Evolutionary conservation across 345 rosid genomes (phyloP).

Genomic region (Bruguiera gymnorhiza): DNA sequence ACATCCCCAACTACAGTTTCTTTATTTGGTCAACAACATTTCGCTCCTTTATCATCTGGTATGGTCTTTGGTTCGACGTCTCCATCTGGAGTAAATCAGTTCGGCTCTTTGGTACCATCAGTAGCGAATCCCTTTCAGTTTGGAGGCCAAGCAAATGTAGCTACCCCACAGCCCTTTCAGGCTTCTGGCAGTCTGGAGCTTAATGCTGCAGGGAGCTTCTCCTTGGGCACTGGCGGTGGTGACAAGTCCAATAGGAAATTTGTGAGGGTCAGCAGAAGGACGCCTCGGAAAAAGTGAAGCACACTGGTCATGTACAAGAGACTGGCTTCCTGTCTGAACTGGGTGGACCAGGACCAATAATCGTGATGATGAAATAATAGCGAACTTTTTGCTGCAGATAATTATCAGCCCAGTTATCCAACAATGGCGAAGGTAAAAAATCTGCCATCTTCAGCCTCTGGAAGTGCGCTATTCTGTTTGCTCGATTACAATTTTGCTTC

Average conservation of each 20-base stretch:
- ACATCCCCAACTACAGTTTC: slow-evolving; percentile 42
- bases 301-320: background rate
- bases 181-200: slow-evolving; percentile 60
- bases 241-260: slow-evolving; percentile 66
- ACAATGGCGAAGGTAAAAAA: slow-evolving; percentile 8
- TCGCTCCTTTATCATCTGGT: slow-evolving; percentile 29
- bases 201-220: slow-evolving; percentile 73
- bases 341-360: slow-evolving; percentile 12
- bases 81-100: slow-evolving; percentile 21
- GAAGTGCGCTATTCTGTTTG: slow-evolving; percentile 7
- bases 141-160: slow-evolving; percentile 49
- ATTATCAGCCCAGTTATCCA: slow-evolving; percentile 1
- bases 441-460: background rate
- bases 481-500: background rate
- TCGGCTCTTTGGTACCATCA: slow-evolving; percentile 41
- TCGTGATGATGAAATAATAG: slow-evolving; percentile 3
- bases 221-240: slow-evolving; percentile 65
- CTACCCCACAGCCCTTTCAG: slow-evolving; percentile 55
- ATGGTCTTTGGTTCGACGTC: slow-evolving; percentile 41
- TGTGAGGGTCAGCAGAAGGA: slow-evolving; percentile 38
- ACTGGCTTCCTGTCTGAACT: background rate
- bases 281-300: slow-evolving; percentile 47
- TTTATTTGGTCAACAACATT: slow-evolving; percentile 48
- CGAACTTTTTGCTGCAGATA: slow-evolving; percentile 6
- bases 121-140: slow-evolving; percentile 60